Conservation (phyloP, 495 filamentous ascomycete species). For the Daldinia concentrica region DNA sequence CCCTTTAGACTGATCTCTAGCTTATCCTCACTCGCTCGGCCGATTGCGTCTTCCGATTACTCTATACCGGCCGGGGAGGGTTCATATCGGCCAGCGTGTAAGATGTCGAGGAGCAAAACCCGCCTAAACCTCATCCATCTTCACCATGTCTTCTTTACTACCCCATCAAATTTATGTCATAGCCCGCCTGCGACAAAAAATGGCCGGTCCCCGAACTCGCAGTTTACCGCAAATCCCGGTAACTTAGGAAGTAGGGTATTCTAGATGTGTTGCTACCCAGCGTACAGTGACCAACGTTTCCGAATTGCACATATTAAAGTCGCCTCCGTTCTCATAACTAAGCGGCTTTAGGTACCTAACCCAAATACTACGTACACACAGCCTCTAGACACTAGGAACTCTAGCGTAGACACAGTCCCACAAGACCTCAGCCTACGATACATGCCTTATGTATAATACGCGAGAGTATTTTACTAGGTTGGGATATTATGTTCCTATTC, state of each 20-base stretch:
- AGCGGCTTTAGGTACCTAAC: constrained; percentile 9
- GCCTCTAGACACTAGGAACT: constrained; percentile 8
- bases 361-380: too few species aligned
- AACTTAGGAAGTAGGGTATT: constrained; percentile 8
- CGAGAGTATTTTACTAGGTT: neutral
- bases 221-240: constrained; percentile 5
- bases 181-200: constrained; percentile 14
- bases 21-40: constrained; percentile 17
- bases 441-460: neutral
- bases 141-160: constrained; percentile 15
- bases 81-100: constrained; percentile 10
- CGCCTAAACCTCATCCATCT: neutral
- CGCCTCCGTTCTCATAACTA: constrained; percentile 24
- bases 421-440: constrained; percentile 1
- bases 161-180: constrained; percentile 33
- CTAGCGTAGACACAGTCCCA: neutral
- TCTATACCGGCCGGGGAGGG: constrained; percentile 26
- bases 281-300: constrained; percentile 31
- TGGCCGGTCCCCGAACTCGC: constrained; percentile 15
- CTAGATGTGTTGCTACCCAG: constrained; percentile 19
- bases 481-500: neutral
- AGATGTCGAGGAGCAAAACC: neutral
- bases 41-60: constrained; percentile 30
- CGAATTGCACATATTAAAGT: constrained; percentile 32
- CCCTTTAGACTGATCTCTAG: neutral